Evolutionary conservation across 768 basidiomycete genomes (phyloP), one percentile per base, ranked within the genome.

Genomic region (Psilocybe subaeruginosa): DNA sequence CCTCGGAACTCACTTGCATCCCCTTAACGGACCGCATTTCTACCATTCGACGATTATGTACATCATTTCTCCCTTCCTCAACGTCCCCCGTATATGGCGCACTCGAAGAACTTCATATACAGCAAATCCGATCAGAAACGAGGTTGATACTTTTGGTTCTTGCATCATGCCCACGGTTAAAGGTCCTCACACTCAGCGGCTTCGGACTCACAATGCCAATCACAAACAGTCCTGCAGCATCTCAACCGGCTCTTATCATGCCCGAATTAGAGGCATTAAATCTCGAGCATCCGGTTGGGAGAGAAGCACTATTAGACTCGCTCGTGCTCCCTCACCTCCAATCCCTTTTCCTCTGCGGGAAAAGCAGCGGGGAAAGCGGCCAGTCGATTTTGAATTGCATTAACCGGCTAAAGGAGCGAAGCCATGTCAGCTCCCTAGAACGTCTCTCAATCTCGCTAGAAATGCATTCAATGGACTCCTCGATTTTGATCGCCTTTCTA

Each of bases 241-340:
- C 46, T 8, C 9, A 54, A n/a, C 14, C 19, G 19, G 19, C 43
- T 5, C 8, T 68, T 14, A 30, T 35, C 11, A 53, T 68, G 43
- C 54, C 66, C 9, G 33, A 59, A 30, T 46, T 68, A 47, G 58
- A 60, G 35, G 60, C 58, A 14, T 50, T 68, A 14, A 65, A 59
- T 54, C 46, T 68, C 33, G 66, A 65, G 43, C 64, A 68, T 51
- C 66, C 66, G 12, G 30, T 41, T 4, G 64, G 64, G 8, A 50
- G 66, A 37, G 55, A 64, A 23, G 16, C 17, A 12, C 58, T 68
- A 4, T 17, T 68, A 9, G 51, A 60, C 9, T 50, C 46, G 53
- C 51, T 68, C 16, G 31, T 14, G 5, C 56, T 65, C 19, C 66
- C 66, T 39, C 61, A 58, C 14, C 60, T 68, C 46, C 57, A 43